A percentile compares a stretch with the other conserved stretches of the same genome.
Conservation (phyloP, 2,329 filamentous ascomycete genomes). For the Pezicula rhizophila region DNA sequence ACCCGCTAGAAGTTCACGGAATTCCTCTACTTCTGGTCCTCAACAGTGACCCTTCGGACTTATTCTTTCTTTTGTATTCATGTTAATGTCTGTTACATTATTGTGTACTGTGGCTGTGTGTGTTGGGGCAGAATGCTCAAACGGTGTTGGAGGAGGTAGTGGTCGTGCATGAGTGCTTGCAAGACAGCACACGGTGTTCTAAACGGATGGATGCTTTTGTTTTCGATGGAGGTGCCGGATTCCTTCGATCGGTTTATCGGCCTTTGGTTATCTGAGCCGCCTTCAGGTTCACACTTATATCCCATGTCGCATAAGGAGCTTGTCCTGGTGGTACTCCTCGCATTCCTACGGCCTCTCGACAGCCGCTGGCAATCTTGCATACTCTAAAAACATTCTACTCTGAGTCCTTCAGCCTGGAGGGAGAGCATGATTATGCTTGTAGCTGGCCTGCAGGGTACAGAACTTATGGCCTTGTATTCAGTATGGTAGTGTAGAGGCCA, state of each 20-base stretch:
- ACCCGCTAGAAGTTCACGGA: constrained; percentile 10
- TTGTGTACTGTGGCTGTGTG: constrained; percentile 10
- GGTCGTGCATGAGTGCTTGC: constrained; percentile 14
- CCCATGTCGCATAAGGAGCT: constrained; percentile 16
- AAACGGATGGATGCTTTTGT: constrained; percentile 21
- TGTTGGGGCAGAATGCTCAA: constrained; percentile 5
- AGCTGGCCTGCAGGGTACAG: constrained; percentile 18
- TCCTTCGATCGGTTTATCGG: constrained; percentile 19
- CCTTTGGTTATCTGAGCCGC: constrained; percentile 20
- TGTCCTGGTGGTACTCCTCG: constrained; percentile 20
- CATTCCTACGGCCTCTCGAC: constrained; percentile 18
- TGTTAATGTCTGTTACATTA: constrained; percentile 28
- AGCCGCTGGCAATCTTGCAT: constrained; percentile 25
- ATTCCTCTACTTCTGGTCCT: constrained; percentile 14
- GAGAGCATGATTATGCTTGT: constrained; percentile 23
- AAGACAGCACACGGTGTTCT: constrained; percentile 18
- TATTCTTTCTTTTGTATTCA: constrained; percentile 26
- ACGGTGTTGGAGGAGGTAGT: constrained; percentile 13
- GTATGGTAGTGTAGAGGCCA: constrained; percentile 18
- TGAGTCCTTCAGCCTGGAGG: constrained; percentile 8
- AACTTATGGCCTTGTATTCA: constrained; percentile 16
- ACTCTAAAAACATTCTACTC: constrained; percentile 14
- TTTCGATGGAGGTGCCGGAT: constrained; percentile 20
- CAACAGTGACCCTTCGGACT: constrained; percentile 13
- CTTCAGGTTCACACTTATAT: constrained; percentile 10